phyloP scores from a whole-genome alignment of 169 alveolate species.

The Amoebophrya sp. region DNA sequence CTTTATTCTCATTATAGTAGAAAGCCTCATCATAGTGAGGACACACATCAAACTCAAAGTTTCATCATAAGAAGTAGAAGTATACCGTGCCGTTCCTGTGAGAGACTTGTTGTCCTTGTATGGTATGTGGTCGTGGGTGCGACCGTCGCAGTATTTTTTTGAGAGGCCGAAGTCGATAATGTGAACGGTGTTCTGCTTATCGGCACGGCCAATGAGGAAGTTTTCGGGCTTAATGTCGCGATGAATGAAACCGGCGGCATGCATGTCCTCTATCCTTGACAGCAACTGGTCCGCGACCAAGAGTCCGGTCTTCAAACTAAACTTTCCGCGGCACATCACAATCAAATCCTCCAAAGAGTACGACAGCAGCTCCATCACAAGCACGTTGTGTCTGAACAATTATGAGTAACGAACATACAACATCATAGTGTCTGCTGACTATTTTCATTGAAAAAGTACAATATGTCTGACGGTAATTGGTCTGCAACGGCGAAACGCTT shows the following conservation, averaged over 20 bases:
- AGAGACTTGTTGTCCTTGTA: conserved; percentile 91
- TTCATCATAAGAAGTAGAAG: no score
- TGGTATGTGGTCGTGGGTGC: conserved; percentile 89
- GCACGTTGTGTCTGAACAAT: conserved; percentile 45
- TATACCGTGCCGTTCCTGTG: conserved; percentile 98
- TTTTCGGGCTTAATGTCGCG: conserved; percentile 84
- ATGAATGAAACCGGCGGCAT: conserved; percentile 83
- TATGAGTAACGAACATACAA: no score
- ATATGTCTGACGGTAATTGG: no score
- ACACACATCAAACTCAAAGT: no score
- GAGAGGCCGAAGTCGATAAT: conserved; percentile 91
- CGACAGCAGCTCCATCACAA: conserved; percentile 65
- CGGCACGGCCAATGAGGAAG: conserved; percentile 63
- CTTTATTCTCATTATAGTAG: no score
- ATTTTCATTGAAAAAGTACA: no score
- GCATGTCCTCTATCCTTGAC: conserved; percentile 79
- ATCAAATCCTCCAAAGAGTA: conserved; percentile 60
- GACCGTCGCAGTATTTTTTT: conserved; percentile 83
- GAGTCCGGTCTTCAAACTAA: conserved; percentile 83
- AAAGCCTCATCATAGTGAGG: no score
- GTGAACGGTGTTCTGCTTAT: conserved; percentile 67
- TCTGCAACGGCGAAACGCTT: no score
- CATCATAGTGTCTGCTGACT: no score
- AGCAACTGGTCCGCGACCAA: conserved; percentile 91
- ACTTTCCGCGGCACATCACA: conserved; percentile 79